These are phyloP conservation scores for Bacidia gigantensis DNA, from an alignment of 495 filamentous ascomycete genomes.

Conservation along the genomic window DNA sequence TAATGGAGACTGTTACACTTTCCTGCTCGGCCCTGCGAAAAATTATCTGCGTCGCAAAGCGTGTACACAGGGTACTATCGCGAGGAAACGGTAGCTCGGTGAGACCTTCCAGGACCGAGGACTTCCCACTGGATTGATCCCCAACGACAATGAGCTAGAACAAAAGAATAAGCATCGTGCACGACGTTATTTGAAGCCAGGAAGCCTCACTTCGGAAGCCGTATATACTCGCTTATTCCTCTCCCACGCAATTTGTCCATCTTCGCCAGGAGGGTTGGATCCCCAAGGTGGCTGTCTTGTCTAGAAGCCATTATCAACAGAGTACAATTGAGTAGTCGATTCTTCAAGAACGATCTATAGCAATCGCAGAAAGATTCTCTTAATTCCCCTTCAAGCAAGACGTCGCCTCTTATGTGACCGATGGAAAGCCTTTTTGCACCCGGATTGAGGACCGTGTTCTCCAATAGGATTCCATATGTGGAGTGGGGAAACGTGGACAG, in stretches of 20 bases:
- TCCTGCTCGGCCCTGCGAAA: slow-evolving; percentile 26
- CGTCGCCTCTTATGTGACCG: no score
- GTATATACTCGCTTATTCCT: slow-evolving; percentile 26
- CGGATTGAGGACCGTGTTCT: no score
- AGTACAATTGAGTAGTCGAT: no score
- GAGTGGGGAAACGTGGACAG: no score
- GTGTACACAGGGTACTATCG: slow-evolving; percentile 30
- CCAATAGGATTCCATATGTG: no score
- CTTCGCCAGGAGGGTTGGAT: slow-evolving; percentile 25
- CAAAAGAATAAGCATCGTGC: not conserved
- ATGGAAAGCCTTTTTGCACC: no score
- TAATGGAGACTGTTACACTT: slow-evolving; percentile 19
- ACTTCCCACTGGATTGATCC: slow-evolving; percentile 35
- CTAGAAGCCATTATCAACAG: no score
- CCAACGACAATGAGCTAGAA: slow-evolving; percentile 29
- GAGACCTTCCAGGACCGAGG: slow-evolving; percentile 32
- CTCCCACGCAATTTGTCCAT: slow-evolving; percentile 30
- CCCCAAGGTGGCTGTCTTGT: no score
- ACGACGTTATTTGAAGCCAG: not conserved
- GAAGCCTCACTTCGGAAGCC: slow-evolving; percentile 20
- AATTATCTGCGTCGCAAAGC: slow-evolving; percentile 35
- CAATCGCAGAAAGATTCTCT: no score
- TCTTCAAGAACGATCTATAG: no score
- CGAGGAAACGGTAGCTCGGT: slow-evolving; percentile 31
- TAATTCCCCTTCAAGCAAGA: no score